A percentile compares a stretch with the other conserved stretches of the same genome.
Conservation (phyloP, 257 asterid species). For the Nicotiana otophora region DNA sequence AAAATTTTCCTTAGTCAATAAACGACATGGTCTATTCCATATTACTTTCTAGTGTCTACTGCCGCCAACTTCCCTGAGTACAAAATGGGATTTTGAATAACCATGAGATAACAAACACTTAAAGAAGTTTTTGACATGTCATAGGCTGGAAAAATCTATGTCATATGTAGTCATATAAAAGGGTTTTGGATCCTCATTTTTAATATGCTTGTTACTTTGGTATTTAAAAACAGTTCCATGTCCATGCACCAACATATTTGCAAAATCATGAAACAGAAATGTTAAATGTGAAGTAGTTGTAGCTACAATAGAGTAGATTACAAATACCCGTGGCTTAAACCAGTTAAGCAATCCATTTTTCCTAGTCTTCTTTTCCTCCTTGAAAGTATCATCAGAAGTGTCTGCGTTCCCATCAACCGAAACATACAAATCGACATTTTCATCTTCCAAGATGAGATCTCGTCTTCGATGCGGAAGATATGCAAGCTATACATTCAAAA, state of each 20-base stretch:
- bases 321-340: conserved; percentile 83
- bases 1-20: neutral
- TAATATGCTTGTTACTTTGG: neutral
- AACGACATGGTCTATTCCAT: neutral
- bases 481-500: conserved; percentile 61
- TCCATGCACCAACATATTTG: neutral
- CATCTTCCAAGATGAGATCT: conserved; percentile 82
- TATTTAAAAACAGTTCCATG: neutral
- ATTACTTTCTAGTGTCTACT: neutral
- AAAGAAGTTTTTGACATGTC: neutral
- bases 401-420: conserved; percentile 68
- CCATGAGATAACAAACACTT: neutral
- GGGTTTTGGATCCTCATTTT: neutral
- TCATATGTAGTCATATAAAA: neutral
- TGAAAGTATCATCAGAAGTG: conserved; percentile 48
- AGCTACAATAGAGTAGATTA: conserved; percentile 7
- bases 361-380: conserved; percentile 74
- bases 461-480: conserved; percentile 99
- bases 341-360: conserved; percentile 91
- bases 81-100: neutral
- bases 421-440: conserved; percentile 53
- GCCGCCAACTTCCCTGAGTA: neutral
- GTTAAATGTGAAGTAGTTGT: neutral
- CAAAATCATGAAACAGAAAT: neutral
- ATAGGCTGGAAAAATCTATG: neutral